Conservation (phyloP, 2,329 filamentous ascomycete genomes). For the Botrytis paeoniae region DNA sequence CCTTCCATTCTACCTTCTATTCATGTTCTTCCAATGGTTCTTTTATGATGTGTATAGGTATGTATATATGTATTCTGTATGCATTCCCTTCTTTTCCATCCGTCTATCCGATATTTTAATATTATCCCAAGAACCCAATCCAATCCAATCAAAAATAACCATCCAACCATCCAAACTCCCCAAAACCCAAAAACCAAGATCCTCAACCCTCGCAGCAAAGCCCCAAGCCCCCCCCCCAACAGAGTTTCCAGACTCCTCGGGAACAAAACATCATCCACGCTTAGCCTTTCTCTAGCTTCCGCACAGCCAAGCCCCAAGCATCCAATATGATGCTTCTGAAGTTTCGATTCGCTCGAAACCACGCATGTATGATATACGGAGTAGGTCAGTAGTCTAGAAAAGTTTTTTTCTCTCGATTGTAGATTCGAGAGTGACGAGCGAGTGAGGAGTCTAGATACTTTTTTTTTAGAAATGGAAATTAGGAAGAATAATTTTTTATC, state of each 20-base stretch:
- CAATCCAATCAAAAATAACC: background rate
- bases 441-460: background rate
- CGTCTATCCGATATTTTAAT: background rate
- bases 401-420: background rate
- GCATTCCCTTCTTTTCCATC: background rate
- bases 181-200: background rate
- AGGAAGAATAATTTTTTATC: background rate
- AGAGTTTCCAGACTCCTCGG: background rate
- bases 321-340: background rate
- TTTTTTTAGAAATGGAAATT: background rate
- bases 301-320: background rate
- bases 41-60: background rate
- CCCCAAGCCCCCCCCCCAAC: background rate
- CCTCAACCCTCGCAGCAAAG: background rate
- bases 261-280: background rate
- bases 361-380: background rate
- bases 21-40: background rate
- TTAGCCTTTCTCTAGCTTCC: background rate
- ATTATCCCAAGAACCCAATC: no score
- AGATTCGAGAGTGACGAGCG: background rate
- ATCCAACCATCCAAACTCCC: background rate
- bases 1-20: background rate
- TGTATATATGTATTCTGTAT: background rate
- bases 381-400: background rate
- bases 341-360: background rate